Conservation (phyloP, 129 eudicot genomes). For the Helichrysum umbraculigerum region DNA sequence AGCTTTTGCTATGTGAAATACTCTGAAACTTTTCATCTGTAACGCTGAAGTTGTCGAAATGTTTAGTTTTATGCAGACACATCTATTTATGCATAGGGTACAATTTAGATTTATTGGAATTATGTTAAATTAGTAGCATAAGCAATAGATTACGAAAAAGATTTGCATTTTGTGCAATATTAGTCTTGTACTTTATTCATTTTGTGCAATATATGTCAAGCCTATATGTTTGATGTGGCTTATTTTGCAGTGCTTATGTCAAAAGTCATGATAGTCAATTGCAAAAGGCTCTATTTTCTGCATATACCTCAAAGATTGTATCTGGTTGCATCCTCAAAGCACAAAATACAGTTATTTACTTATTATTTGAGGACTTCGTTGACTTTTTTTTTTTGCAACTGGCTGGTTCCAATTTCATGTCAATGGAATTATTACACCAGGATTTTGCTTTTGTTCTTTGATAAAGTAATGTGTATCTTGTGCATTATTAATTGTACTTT, state of each 20-base stretch:
- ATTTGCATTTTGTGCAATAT: constrained; percentile 13
- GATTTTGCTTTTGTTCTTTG: constrained; percentile 3
- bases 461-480: constrained; percentile 13
- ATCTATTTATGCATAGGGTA: constrained; percentile 9
- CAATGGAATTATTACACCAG: constrained; percentile 16
- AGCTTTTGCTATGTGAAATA: not conserved
- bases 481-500: constrained; percentile 29
- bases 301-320: constrained; percentile 3
- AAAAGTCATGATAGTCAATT: constrained; percentile 6
- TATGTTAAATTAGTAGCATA: constrained; percentile 2
- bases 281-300: constrained; percentile 13
- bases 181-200: not conserved
- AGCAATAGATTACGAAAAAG: constrained; percentile 4
- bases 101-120: not conserved
- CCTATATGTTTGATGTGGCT: constrained; percentile 23
- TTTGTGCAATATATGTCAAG: not conserved
- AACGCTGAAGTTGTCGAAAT: constrained; percentile 1
- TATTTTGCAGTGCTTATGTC: constrained; percentile 11
- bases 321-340: not conserved
- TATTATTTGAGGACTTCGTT: not conserved
- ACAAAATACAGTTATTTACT: constrained; percentile 6
- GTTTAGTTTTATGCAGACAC: constrained; percentile 3
- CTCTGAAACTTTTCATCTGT: not conserved
- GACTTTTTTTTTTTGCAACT: constrained; percentile 7
- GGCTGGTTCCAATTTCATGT: constrained; percentile 1